Base-by-base conservation (phyloP, 306 rosid genomes). In the Medicago lupulina region DNA sequence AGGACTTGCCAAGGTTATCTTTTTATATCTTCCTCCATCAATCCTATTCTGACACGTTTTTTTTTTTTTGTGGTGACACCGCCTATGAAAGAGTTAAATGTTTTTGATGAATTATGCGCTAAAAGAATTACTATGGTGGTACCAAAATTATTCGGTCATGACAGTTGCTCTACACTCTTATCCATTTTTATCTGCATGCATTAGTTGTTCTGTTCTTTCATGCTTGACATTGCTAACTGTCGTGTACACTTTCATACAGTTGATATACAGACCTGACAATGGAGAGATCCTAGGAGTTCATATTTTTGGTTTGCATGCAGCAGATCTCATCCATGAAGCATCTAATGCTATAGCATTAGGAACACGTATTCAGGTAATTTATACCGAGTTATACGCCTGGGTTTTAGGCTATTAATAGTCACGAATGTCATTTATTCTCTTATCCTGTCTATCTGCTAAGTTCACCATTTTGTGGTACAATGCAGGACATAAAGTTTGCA, bases 311-410 rank as follows among this genome's bases (percentile, higher is more conserved):
- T 82, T 95, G 88, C 99, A 95, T 66, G 99, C 99, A n/a, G 99
- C 99, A 21, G 99, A 95, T 84, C 99, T 95, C 72, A 95, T 95
- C 68, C 99, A 95, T 11, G 99, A 95, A 89, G 99, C 97, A 70
- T 95, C 99, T 63, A 95, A 95, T 63, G 97, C 97, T 40, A 92
- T 95, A 39, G 97, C 97, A 49, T 76, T 95, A 63, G 96, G 96
- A 64, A 92, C 97, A 43, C 89, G 92, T 34, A 87, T 95, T 86
- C 97, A 92, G 88, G 97, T 92, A 60, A 25, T 59, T 40, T 63
- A 46, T 34, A 39, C 18, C 43, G 34, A 11, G 31, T 17, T 17
- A 70, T 17, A 63, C 31, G 4, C 18, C 39, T 67, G 36, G 36
- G 63, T 6, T 43, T 75, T 63, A 47, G 17, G 43, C 55, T 76